Conservation (phyloP, 805 yeast genomes). For the Nakazawaea wickerhamii region DNA sequence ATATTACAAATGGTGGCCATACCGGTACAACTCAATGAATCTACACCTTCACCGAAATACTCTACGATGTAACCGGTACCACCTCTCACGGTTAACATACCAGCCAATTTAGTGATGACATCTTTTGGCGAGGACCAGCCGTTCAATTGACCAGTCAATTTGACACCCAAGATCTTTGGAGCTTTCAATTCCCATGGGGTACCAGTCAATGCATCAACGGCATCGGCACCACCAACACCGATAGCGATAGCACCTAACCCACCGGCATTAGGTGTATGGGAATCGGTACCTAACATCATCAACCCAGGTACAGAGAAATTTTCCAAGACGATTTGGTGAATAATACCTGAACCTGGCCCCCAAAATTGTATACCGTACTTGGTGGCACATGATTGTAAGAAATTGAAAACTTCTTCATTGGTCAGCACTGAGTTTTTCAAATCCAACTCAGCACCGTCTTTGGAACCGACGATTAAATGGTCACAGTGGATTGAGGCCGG, state of each 20-base stretch:
- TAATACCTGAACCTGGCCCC: constrained; percentile 98
- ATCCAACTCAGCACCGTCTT: constrained; percentile 83
- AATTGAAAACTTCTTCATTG: constrained; percentile 93
- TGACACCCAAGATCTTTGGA: constrained; percentile 92
- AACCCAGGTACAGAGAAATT: constrained; percentile 98
- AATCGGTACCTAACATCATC: constrained; percentile 92
- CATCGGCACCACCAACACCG: constrained; percentile 99
- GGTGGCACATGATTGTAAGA: constrained; percentile 83
- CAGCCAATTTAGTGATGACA: constrained; percentile 88
- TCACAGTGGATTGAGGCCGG: constrained; percentile 98
- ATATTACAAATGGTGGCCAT: constrained; percentile 99
- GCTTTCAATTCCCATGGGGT: constrained; percentile 98
- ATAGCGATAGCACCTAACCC: constrained; percentile 97
- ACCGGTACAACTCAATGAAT: constrained; percentile 92
- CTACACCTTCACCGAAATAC: constrained; percentile 94
- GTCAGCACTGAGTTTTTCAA: constrained; percentile 79
- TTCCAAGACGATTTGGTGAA: constrained; percentile 94
- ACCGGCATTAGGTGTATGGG: constrained; percentile 98
- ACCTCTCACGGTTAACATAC: constrained; percentile 93
- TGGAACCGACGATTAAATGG: constrained; percentile 88
- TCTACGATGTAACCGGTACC: constrained; percentile 97
- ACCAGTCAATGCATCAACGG: constrained; percentile 93
- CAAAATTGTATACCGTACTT: constrained; percentile 97
- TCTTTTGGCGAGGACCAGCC: constrained; percentile 99
- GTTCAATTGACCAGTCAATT: constrained; percentile 82